Evolutionary conservation across 2,329 filamentous ascomycete genomes (phyloP).

Genomic region (Penicillium concentricum): DNA sequence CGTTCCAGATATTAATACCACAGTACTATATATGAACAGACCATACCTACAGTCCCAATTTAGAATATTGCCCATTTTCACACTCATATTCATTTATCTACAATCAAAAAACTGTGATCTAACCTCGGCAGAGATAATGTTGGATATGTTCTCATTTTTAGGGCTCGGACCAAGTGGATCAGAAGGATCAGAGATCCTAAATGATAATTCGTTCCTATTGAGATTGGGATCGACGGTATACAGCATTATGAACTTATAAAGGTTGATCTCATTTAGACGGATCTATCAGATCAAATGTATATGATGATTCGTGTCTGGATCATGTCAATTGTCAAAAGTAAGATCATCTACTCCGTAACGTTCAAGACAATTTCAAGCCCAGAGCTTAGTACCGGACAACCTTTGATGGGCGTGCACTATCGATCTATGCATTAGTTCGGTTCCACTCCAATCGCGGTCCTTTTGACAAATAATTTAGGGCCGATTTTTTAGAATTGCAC

Average conservation of each 20-base stretch:
- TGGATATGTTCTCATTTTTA: constrained; percentile 5
- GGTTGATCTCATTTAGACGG: not conserved
- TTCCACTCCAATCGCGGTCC: not conserved
- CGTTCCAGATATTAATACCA: not conserved
- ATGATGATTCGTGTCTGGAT: not conserved
- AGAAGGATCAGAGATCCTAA: not conserved
- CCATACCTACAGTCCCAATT: not conserved
- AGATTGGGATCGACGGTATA: constrained; percentile 8
- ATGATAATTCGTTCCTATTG: not conserved
- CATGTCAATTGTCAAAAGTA: not conserved
- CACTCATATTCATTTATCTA: not conserved
- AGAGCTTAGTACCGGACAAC: not conserved
- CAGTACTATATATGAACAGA: not conserved
- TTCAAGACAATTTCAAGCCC: not conserved
- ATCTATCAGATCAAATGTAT: not conserved
- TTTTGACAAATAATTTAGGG: constrained; percentile 4
- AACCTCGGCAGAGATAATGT: not conserved
- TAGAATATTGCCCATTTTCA: no score
- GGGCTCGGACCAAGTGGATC: constrained; percentile 5
- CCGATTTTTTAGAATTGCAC: not conserved
- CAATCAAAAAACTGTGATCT: no score
- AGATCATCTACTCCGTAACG: not conserved
- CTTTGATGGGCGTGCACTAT: constrained; percentile 3
- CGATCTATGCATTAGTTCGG: constrained; percentile 2
- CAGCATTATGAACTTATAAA: not conserved